Base-by-base conservation (phyloP, 2,329 filamentous ascomycete genomes). In the Cytospora schulzeri region DNA sequence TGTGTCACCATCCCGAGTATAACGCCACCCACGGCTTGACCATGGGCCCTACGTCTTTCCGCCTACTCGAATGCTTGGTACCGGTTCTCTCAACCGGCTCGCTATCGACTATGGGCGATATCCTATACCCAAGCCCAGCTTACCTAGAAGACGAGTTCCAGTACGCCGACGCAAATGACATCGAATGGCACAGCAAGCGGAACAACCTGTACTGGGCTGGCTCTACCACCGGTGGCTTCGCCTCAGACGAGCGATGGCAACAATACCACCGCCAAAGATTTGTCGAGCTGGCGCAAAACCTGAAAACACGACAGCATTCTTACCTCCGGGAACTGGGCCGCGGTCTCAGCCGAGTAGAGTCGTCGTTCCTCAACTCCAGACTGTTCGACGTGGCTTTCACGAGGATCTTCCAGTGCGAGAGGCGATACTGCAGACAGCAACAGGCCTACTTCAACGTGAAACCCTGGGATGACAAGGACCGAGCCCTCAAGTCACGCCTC, bases 1-100 rank as follows among this genome's bases (percentile, higher is more conserved):
- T 84, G 1, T 85, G 83, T 45, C 68, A 69, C 0, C 78, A 84
- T 54, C 74, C 78, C 0, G 78, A 83, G 29, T 81, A 82, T 66
- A 68, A 68, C 5, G 45, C 68, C 15, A 71, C 76, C 63, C 80
- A 86, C 63, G 83, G 82, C 9, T 71, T 85, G 9, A 72, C 82
- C 29, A 73, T 76, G 7, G 76, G 75, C 6, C 83, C 83, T 0
- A 71, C 76, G 1, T 78, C 80, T 0, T 76, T 83, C 24, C 70
- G 68, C 0, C 51, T 60, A 5, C 9, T 64, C 15, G 50, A 60
- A 56, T 51, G 56, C 6, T 22, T 55, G 15, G 50, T 56, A 0
- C 62, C 62, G 6, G 29, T 64, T 6, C 50, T 64, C 9, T 64
- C 62, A 17, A 60, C 50, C 4, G 60, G 59, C 2, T 57, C 66